Conservation (phyloP, 345 rosid genomes). For the Gossypium rotundifolium region DNA sequence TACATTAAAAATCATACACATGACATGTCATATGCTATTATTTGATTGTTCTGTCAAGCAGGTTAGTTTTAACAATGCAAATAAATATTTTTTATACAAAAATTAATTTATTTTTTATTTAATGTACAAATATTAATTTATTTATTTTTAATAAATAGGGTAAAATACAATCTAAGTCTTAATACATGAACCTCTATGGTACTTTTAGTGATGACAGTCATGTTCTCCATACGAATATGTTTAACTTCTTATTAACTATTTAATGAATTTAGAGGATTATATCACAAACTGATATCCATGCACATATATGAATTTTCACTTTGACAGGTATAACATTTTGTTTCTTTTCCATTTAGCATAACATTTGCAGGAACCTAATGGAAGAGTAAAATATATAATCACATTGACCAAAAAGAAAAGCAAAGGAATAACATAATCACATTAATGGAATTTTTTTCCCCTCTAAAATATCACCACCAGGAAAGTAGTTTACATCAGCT, state of each 20-base stretch:
- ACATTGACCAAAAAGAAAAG: not conserved
- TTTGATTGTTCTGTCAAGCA: fast-evolving
- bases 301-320: no score
- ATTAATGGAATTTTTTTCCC: not conserved
- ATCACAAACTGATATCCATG: no score
- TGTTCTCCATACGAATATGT: no score
- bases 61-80: no score
- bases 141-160: no score
- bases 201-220: no score
- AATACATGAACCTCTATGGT: no score
- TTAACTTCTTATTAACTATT: not conserved
- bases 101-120: no score
- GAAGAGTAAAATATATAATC: not conserved
- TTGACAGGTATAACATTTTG: not conserved
- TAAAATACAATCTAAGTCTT: no score
- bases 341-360: not conserved
- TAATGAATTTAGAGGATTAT: not conserved
- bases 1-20: no score
- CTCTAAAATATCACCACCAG: slow-evolving; percentile 1
- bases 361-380: not conserved
- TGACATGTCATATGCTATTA: no score
- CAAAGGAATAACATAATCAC: not conserved
- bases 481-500: slow-evolving; percentile 1
- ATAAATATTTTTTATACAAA: no score
- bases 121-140: fast-evolving